Conservation (phyloP, 108 stramenopile species). For the Skeletonema costatum region DNA sequence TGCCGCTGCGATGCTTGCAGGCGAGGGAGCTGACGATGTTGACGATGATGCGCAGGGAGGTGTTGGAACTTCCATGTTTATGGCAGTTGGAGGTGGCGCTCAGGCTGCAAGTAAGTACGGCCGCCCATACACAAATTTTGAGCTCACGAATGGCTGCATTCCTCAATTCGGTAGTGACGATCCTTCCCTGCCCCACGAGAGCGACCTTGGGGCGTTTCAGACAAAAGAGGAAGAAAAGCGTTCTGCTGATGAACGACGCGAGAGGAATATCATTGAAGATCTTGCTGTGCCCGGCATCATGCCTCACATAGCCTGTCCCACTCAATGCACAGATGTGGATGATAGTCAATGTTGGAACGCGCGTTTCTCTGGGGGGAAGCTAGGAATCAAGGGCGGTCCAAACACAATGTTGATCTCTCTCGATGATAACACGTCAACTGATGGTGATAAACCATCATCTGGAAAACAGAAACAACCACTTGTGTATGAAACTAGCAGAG, state of each 20-base stretch:
- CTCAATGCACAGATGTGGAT: conserved; percentile 72
- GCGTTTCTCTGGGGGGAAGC: conserved; percentile 27
- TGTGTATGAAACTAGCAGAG: conserved; percentile 39
- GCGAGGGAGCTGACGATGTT: conserved; percentile 37
- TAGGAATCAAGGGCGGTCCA: conserved; percentile 10
- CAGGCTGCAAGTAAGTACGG: conserved; percentile 60
- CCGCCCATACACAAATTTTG: conserved; percentile 77
- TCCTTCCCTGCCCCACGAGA: conserved; percentile 74
- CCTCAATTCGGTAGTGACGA: conserved; percentile 85
- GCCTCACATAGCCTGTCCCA: conserved; percentile 77
- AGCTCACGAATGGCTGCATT: conserved; percentile 79
- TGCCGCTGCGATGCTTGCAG: conserved; percentile 75
- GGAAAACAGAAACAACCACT: not conserved
- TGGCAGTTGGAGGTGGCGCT: conserved; percentile 45
- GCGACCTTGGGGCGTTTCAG: conserved; percentile 81
- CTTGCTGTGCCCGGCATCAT: conserved; percentile 78
- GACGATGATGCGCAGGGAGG: conserved; percentile 31
- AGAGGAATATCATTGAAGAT: conserved; percentile 75
- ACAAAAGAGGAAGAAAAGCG: conserved; percentile 83
- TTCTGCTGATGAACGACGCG: conserved; percentile 52
- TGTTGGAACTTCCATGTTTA: conserved; percentile 29
- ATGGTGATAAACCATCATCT: conserved; percentile 2
- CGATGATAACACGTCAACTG: conserved; percentile 14
- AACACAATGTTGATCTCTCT: conserved; percentile 45
- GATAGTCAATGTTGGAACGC: conserved; percentile 87